Evolutionary conservation across 495 filamentous ascomycete genomes (phyloP).

Genomic region (Neurospora sp.): DNA sequence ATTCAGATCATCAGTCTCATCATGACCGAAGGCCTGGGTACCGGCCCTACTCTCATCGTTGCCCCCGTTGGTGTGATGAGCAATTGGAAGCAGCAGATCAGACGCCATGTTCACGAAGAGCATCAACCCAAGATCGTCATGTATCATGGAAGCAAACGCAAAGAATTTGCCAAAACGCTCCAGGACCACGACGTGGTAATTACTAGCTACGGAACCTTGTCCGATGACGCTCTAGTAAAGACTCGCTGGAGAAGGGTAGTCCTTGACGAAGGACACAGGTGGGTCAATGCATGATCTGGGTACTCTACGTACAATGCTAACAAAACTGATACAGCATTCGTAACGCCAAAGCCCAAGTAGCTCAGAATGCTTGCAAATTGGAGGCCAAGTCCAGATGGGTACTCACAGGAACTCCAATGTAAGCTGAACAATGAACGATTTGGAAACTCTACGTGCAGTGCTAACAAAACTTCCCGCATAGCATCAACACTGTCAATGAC

Average conservation of each 20-base stretch:
- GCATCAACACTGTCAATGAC: slow-evolving; percentile 70
- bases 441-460: neutral
- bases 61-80: slow-evolving; percentile 83
- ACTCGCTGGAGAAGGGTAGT: slow-evolving; percentile 73
- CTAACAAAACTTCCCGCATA: slow-evolving; percentile 1
- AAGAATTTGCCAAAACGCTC: slow-evolving; percentile 46
- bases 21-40: slow-evolving; percentile 45
- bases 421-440: slow-evolving; percentile 5
- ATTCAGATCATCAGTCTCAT: slow-evolving; percentile 80
- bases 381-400: slow-evolving; percentile 70
- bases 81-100: slow-evolving; percentile 81
- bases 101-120: slow-evolving; percentile 56
- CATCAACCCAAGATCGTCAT: slow-evolving; percentile 54
- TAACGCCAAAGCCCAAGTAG: slow-evolving; percentile 62
- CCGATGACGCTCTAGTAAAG: slow-evolving; percentile 46
- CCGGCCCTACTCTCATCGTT: slow-evolving; percentile 58
- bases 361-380: slow-evolving; percentile 56
- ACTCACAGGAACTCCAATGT: slow-evolving; percentile 72
- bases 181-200: slow-evolving; percentile 62
- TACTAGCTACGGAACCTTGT: slow-evolving; percentile 65
- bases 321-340: slow-evolving; percentile 43
- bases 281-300: neutral
- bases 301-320: neutral
- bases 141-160: slow-evolving; percentile 60
- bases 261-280: slow-evolving; percentile 71